These are phyloP conservation scores for Aaosphaeria arxii DNA, from an alignment of 2,329 filamentous ascomycete genomes.

Conservation along the genomic window DNA sequence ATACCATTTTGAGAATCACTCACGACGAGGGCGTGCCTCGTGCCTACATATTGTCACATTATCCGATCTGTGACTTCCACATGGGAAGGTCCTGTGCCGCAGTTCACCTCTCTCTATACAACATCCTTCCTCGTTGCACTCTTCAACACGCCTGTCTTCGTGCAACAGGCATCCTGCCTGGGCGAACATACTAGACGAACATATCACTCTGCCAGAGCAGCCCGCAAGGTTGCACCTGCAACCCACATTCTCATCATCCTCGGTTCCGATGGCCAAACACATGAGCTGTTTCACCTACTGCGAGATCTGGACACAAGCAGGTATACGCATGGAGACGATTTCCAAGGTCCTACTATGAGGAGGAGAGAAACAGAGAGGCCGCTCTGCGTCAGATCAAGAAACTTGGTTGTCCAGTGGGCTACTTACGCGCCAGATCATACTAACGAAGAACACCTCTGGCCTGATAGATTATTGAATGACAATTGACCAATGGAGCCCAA, in stretches of 20 bases:
- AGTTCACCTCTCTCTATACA: constrained; percentile 13
- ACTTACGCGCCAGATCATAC: too few species aligned
- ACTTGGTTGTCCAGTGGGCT: constrained; percentile 64
- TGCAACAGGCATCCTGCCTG: constrained; percentile 39
- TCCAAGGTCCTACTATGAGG: constrained; percentile 33
- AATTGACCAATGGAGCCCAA: too few species aligned
- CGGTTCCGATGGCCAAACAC: constrained; percentile 90
- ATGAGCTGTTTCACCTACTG: constrained; percentile 89
- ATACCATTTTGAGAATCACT: too few species aligned
- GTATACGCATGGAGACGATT: constrained; percentile 70
- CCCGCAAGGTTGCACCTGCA: constrained; percentile 31
- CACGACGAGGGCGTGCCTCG: too few species aligned
- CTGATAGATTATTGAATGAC: too few species aligned
- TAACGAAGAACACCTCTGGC: too few species aligned
- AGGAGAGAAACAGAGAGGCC: not conserved
- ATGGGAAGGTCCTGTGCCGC: constrained; percentile 1
- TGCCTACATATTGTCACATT: too few species aligned
- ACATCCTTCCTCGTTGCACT: constrained; percentile 30
- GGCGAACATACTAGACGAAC: constrained; percentile 7
- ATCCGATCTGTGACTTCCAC: too few species aligned
- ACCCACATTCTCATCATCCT: constrained; percentile 76
- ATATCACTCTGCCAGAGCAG: constrained; percentile 18
- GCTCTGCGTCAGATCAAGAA: constrained; percentile 25
- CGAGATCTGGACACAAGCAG: constrained; percentile 48
- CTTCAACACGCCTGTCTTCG: constrained; percentile 36